Conservation (phyloP, 169 alveolate genomes). For the Plasmodium inui region DNA sequence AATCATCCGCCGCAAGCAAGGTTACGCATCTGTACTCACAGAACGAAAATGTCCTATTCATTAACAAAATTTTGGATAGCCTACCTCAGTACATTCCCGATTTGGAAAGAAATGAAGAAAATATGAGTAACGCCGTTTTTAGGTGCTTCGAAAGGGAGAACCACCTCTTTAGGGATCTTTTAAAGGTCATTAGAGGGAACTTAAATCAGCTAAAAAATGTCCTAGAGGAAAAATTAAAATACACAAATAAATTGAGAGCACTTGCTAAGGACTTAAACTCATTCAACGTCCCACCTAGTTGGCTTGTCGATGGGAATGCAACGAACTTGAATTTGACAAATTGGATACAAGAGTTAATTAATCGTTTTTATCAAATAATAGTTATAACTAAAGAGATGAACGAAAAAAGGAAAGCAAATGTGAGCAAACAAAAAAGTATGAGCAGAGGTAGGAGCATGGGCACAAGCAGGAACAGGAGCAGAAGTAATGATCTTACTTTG, state of each 20-base stretch:
- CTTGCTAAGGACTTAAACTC: conserved; percentile 67
- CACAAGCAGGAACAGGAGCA: not conserved
- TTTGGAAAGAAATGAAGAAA: conserved; percentile 84
- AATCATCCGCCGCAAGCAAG: conserved; percentile 18
- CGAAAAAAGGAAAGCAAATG: not conserved
- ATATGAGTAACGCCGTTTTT: conserved; percentile 93
- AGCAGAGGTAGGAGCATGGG: not conserved
- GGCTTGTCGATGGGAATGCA: conserved; percentile 65
- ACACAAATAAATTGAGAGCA: conserved; percentile 73
- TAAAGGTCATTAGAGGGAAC: conserved; percentile 44
- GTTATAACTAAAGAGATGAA: conserved; percentile 66
- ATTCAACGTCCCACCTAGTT: conserved; percentile 66
- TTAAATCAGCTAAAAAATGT: conserved; percentile 72
- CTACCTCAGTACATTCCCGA: conserved; percentile 86
- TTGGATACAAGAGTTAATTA: conserved; percentile 60
- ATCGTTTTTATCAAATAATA: conserved; percentile 69
- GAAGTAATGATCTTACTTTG: conserved; percentile 8
- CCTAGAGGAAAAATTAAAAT: conserved; percentile 67
- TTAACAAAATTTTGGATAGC: conserved; percentile 77
- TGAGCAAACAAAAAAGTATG: not conserved
- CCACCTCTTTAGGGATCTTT: conserved; percentile 22
- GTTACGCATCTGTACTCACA: conserved; percentile 69
- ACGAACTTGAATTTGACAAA: conserved; percentile 56
- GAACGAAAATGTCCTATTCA: conserved; percentile 79
- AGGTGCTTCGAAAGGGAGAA: conserved; percentile 94